These are phyloP conservation scores for Debaryomyces singareniensis DNA, from an alignment of 1,139 yeast genomes.

Conservation along the genomic window DNA sequence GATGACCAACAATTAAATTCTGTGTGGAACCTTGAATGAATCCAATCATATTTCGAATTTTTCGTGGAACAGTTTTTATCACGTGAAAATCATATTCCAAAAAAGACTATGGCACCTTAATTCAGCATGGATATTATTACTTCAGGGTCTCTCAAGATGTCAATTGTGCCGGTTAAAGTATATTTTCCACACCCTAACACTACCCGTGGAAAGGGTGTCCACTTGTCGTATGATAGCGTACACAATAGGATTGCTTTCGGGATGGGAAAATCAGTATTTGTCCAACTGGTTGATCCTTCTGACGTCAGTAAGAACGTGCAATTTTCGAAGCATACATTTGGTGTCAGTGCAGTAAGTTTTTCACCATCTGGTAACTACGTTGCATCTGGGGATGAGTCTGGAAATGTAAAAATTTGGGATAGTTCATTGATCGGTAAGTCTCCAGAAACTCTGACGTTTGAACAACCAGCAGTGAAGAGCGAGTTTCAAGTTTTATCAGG, in stretches of 20 bases:
- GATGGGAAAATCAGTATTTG: constrained; percentile 71
- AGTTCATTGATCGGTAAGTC: constrained; percentile 18
- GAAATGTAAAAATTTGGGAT: constrained; percentile 88
- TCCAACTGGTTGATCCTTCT: constrained; percentile 55
- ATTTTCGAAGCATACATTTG: constrained; percentile 62
- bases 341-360: constrained; percentile 78
- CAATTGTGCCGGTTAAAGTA: constrained; percentile 22
- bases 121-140: too few relatives aligned
- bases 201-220: constrained; percentile 61
- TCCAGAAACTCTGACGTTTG: constrained; percentile 15
- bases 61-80: too few relatives aligned
- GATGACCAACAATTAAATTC: not conserved
- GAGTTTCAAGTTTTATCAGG: constrained; percentile 83
- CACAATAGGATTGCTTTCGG: constrained; percentile 73
- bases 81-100: too few relatives aligned
- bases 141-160: too few relatives aligned
- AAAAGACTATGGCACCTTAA: too few relatives aligned
- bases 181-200: constrained; percentile 81
- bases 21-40: not conserved
- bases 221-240: constrained; percentile 64
- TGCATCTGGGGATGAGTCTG: constrained; percentile 89
- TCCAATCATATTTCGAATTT: not conserved
- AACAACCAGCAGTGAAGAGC: constrained; percentile 62
- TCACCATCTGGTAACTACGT: constrained; percentile 86
- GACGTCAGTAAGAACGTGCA: constrained; percentile 42